Conservation (phyloP, 148 eudicot species). For the Fagopyrum tataricum region DNA sequence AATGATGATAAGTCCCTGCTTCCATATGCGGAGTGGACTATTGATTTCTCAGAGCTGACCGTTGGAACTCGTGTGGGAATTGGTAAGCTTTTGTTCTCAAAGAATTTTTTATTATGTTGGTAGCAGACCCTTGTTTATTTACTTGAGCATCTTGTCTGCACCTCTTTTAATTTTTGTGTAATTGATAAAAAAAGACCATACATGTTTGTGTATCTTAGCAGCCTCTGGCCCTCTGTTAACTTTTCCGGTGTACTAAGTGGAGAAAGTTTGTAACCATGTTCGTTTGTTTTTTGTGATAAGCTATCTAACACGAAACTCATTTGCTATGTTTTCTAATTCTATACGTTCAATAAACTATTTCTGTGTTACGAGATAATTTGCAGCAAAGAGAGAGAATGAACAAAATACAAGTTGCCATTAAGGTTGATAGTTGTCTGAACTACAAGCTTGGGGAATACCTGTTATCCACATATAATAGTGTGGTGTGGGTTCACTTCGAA, state of each 20-base stretch:
- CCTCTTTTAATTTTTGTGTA: background rate
- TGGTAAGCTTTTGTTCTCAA: conserved; percentile 39
- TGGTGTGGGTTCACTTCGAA: background rate
- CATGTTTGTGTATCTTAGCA: too few relatives aligned
- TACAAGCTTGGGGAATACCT: background rate
- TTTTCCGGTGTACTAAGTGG: background rate
- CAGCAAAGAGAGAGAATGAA: conserved; percentile 70
- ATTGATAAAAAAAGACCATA: background rate
- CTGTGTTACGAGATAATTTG: conserved; percentile 59
- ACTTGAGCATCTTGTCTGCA: too few relatives aligned
- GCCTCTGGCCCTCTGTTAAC: too few relatives aligned
- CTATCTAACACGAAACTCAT: background rate
- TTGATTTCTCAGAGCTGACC: conserved; percentile 83
- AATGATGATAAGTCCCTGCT: conserved; percentile 64
- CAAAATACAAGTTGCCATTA: conserved; percentile 79
- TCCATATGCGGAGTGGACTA: conserved; percentile 92
- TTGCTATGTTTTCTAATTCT: background rate
- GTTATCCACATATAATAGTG: background rate
- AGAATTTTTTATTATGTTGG: background rate
- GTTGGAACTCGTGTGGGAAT: conserved; percentile 98
- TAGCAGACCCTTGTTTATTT: too few relatives aligned
- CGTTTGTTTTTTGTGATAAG: background rate
- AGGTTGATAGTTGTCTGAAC: conserved; percentile 18
- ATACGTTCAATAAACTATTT: background rate
- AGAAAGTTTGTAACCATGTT: background rate